phyloP scores from a whole-genome alignment of 768 basidiomycete genomes.

The Paxillus ammoniavirescens region DNA sequence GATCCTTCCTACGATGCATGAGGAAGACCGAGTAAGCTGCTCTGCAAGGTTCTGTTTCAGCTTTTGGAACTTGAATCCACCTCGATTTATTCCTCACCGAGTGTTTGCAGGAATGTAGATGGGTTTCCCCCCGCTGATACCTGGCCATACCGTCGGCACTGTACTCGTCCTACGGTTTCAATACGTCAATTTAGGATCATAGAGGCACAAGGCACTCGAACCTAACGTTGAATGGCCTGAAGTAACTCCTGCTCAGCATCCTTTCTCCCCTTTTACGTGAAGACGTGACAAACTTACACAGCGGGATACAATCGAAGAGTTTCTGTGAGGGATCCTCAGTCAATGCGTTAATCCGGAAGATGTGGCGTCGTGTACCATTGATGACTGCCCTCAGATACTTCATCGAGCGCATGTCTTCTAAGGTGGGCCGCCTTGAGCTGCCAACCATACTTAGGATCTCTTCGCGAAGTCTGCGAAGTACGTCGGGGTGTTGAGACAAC shows the following conservation, averaged over 20 bases:
- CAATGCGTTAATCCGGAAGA: background rate
- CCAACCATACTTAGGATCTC: conserved; percentile 31
- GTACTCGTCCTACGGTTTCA: conserved; percentile 18
- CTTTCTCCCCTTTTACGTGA: background rate
- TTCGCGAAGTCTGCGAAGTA: conserved; percentile 27
- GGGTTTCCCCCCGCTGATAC: conserved; percentile 22
- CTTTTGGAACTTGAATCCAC: background rate
- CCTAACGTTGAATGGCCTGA: conserved; percentile 28
- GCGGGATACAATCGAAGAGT: conserved; percentile 29
- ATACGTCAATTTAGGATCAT: background rate
- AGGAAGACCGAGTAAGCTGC: conserved; percentile 45
- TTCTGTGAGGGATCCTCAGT: conserved; percentile 17
- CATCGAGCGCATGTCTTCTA: conserved; percentile 34
- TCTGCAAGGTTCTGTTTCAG: conserved; percentile 20
- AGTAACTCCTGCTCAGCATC: background rate
- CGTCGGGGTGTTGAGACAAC: conserved; percentile 27
- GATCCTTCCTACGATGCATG: conserved; percentile 61
- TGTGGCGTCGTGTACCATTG: conserved; percentile 21
- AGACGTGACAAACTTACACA: conserved; percentile 22
- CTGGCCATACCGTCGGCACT: conserved; percentile 22
- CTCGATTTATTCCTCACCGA: conserved; percentile 12
- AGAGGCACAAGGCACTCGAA: background rate
- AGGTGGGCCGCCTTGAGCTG: conserved; percentile 25
- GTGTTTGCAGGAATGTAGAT: conserved; percentile 34
- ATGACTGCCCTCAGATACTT: conserved; percentile 41